These are phyloP conservation scores for Malus hybrid DNA, from an alignment of 331 rosid genomes.

Conservation along the genomic window DNA sequence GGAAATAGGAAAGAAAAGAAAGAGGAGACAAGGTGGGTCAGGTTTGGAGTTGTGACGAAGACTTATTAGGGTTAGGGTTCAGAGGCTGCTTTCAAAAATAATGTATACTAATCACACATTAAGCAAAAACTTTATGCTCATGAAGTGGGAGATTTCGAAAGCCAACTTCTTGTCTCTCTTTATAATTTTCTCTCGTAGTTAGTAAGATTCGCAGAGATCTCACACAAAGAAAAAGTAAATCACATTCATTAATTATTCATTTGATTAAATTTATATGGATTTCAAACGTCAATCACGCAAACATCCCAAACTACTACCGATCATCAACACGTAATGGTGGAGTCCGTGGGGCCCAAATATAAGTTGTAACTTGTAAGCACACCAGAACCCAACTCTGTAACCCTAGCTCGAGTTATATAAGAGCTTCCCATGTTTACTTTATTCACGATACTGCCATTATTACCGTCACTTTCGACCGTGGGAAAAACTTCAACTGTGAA, in stretches of 20 bases:
- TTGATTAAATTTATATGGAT: constrained; percentile 25
- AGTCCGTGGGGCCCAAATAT: constrained; percentile 10
- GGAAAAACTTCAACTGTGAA: constrained; percentile 27
- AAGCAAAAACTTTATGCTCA: constrained; percentile 23
- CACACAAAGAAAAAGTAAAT: constrained; percentile 39
- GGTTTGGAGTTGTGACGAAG: constrained; percentile 67
- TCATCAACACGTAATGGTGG: constrained; percentile 42
- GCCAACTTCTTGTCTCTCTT: constrained; percentile 12
- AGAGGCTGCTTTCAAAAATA: constrained; percentile 12
- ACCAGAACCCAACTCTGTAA: constrained; percentile 32
- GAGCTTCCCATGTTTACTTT: constrained; percentile 45
- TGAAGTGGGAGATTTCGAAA: constrained; percentile 51
- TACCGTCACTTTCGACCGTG: background rate
- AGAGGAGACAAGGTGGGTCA: constrained; percentile 85
- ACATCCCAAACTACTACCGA: constrained; percentile 66
- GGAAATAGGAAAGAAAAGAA: constrained; percentile 21
- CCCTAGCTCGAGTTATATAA: background rate
- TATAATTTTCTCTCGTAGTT: constrained; percentile 42
- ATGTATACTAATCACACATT: constrained; percentile 7
- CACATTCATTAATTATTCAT: constrained; percentile 1
- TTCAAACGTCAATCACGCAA: constrained; percentile 98
- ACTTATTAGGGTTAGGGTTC: constrained; percentile 46
- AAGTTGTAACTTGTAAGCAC: constrained; percentile 25
- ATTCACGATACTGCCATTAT: constrained; percentile 33
- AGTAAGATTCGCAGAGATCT: constrained; percentile 97